Evolutionary conservation across 306 rosid genomes (phyloP), one percentile per base, ranked within the genome.

Genomic region (Cajanus cajan): DNA sequence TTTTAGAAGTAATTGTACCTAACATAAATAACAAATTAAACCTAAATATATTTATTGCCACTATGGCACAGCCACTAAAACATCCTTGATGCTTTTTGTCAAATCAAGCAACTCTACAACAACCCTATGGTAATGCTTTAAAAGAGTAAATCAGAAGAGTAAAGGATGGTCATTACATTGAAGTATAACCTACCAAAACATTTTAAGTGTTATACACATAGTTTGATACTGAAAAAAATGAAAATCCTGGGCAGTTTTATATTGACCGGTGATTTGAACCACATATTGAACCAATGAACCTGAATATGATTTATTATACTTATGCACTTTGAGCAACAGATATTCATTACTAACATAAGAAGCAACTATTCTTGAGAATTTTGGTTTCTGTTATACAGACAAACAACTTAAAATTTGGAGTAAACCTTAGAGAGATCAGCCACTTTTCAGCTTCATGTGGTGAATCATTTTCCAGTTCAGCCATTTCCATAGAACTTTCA

Each of bases 401-500:
- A 73, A 37, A 63, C 40, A 82, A 88, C 91, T 79, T 45, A 24
- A 88, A 70, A 78, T 80, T 86, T 72, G 87, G 83, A 78, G 94
- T 84, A 67, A 86, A 74, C 76, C 79, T 86, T 72, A 94, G 91
- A 80, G 88, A 83, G 71, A 93, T 71, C 55, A 86, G 82, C 98
- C 98, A 95, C 84, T 91, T 95, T 84, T 90, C 90, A 76, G 98
- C 95, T 37, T 95, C 98, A 76, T 90, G 88, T 68, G 98, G 98
- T 13, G 98, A 89, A 79, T 81, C 85, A 80, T 95, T 95, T 93
- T 95, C 98, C 88, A 95, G 65, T 86, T 91, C 98, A 68, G 98
- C 98, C 98, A 95, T 95, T 84, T 90, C 96, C 87, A 91, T 74
- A 74, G 98, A 92, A 89, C 77, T 93, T 80, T 91, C 96, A 63